These are phyloP conservation scores for Voacanga thouarsii DNA, from an alignment of 257 asterid genomes.

Conservation along the genomic window DNA sequence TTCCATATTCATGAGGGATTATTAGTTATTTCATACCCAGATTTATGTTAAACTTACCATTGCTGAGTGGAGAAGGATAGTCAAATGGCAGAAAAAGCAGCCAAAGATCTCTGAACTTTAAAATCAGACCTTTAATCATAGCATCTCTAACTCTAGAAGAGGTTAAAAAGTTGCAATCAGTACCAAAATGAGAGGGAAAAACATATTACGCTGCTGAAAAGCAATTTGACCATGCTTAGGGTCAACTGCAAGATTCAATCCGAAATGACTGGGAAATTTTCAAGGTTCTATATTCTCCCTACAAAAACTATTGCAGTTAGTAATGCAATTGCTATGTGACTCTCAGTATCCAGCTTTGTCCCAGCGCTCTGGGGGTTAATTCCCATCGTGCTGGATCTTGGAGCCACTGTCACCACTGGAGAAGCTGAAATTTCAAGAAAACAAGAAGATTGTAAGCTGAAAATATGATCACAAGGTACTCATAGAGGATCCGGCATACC, in stretches of 20 bases:
- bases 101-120: not conserved
- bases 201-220: too few relatives aligned
- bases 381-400: conserved; percentile 40
- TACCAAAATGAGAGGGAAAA: too few relatives aligned
- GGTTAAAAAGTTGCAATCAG: too few relatives aligned
- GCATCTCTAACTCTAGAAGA: too few relatives aligned
- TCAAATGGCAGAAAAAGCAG: too few relatives aligned
- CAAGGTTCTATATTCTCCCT: not conserved
- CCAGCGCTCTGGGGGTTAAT: conserved; percentile 34
- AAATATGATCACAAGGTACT: too few relatives aligned
- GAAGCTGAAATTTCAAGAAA: conserved; percentile 42
- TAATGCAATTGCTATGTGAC: conserved; percentile 23
- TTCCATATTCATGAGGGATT: not conserved
- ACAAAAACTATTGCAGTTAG: not conserved
- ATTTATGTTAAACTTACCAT: too few relatives aligned
- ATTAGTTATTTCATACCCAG: too few relatives aligned
- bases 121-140: not conserved
- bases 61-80: too few relatives aligned
- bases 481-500: conserved; percentile 26
- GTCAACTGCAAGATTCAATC: too few relatives aligned
- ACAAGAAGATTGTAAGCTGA: not conserved
- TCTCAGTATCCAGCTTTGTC: conserved; percentile 27
- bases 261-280: too few relatives aligned
- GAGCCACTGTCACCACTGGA: conserved; percentile 40
- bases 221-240: too few relatives aligned